Base-by-base conservation (phyloP, 108 stramenopile genomes). In the Nitzschia sp. region DNA sequence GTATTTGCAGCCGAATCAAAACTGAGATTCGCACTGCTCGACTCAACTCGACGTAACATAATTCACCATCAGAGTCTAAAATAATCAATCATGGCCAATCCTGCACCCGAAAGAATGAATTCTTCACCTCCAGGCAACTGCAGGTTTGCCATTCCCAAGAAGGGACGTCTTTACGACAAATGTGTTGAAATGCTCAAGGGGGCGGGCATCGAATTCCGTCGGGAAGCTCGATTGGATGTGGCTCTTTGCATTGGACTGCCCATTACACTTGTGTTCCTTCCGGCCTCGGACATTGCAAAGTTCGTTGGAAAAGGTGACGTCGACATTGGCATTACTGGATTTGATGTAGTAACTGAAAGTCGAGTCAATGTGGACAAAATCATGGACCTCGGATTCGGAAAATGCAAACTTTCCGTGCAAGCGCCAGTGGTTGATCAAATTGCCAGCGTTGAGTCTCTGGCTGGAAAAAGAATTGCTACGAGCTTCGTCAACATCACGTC, bases 271-370 rank as follows among this genome's bases (percentile, higher is more conserved):
- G 92, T 98, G 31, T 98, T 98, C 63, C 78, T 98, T 19, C 96
- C 97, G 1, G 97, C 97, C 11, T 63, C 94, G 15, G 97, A 98
- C 72, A 98, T 98, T 78, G 92, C 97, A 28, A 93, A 87, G 47
- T 98, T 92, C 67, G 96, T 97, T 8, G 97, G 95, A 53, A 93
- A 97, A 63, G 97, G 97, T 62, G 85, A 97, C 68, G 92, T 98
- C 4, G 97, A 98, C 68, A 80, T 97, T 35, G 97, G 97, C 9
- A 96, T 98, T 57, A 97, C 97, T 26, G 97, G 97, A 22, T 67
- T 80, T 31, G 97, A 96, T 69, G 81, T 94, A 31, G 91, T 94
- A 11, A 76, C 80, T 54, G 96, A 97, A 66, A 85, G 80, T 68
- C 61, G 58, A 13, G 91, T 85, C 55, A 78, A 88, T 33, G 92